Evolutionary conservation across 1,284 basidiomycete genomes (phyloP).

Genomic region (Irpex lacteus): DNA sequence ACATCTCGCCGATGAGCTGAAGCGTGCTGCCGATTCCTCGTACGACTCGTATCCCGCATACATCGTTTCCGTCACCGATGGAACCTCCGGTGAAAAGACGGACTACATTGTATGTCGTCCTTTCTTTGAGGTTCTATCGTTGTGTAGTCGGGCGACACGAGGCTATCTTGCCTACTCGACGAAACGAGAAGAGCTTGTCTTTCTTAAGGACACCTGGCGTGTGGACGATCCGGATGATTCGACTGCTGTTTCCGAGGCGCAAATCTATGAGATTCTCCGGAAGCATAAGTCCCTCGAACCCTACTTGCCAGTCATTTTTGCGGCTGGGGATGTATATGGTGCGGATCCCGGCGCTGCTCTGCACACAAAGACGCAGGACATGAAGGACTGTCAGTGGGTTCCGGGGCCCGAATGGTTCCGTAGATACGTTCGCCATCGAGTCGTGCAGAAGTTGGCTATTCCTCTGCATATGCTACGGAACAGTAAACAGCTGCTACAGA

Average conservation of each 20-base stretch:
- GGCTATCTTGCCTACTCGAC: constrained; percentile 2
- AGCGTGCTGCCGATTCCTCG: not conserved
- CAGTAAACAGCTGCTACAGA: constrained; percentile 1
- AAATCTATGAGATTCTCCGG: not conserved
- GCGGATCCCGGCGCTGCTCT: not conserved
- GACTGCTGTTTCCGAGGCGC: not conserved
- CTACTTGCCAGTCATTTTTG: not conserved
- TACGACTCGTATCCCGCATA: not conserved
- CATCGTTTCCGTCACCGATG: not conserved
- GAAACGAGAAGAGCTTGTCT: not conserved
- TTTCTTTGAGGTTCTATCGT: not conserved
- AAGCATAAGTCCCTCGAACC: not conserved
- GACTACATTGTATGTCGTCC: not conserved
- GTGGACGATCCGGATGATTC: not conserved
- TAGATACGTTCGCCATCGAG: constrained; percentile 3
- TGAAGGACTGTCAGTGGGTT: not conserved
- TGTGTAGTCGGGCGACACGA: not conserved
- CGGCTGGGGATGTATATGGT: not conserved
- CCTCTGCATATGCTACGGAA: not conserved
- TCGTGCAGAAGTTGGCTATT: constrained; percentile 6
- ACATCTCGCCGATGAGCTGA: not conserved
- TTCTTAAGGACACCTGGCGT: constrained; percentile 1
- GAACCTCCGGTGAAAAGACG: not conserved
- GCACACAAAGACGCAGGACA: not conserved
- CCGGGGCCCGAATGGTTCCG: not conserved